phyloP scores from a whole-genome alignment of 2,329 filamentous ascomycete genomes.

The Nemania sp. region DNA sequence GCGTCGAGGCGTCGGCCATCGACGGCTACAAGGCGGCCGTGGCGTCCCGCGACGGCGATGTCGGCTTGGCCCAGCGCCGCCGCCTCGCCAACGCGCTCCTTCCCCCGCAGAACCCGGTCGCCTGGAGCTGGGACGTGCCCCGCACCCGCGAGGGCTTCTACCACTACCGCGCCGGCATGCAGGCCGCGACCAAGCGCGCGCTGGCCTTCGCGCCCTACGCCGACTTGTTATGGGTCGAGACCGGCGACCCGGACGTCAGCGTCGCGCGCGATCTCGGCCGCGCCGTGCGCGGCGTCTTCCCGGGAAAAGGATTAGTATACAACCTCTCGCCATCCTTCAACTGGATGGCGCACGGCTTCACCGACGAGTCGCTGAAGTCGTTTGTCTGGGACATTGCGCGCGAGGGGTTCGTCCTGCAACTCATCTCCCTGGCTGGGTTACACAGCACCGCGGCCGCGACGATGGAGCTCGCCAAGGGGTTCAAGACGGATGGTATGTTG shows the following conservation, averaged over 20 bases:
- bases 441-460: conserved; percentile 67
- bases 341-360: conserved; percentile 96
- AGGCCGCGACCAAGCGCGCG: conserved; percentile 88
- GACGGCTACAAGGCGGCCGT: conserved; percentile 68
- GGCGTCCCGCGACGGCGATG: conserved; percentile 62
- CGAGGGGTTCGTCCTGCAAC: conserved; percentile 76
- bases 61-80: conserved; percentile 78
- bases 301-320: conserved; percentile 90
- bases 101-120: conserved; percentile 69
- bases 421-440: conserved; percentile 67
- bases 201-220: conserved; percentile 90
- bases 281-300: conserved; percentile 70
- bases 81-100: conserved; percentile 68
- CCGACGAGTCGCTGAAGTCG: conserved; percentile 75
- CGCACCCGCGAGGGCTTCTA: conserved; percentile 93
- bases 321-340: conserved; percentile 97
- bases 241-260: conserved; percentile 80
- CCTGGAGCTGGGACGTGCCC: conserved; percentile 89
- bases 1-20: conserved; percentile 65
- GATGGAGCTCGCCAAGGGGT: conserved; percentile 76
- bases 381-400: conserved; percentile 97
- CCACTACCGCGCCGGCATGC: conserved; percentile 83
- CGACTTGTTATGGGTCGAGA: conserved; percentile 97
- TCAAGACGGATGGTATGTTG: conserved; percentile 92
- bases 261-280: conserved; percentile 76